Conservation (phyloP, 805 yeast species). For the Yamadazyma scolyti region DNA sequence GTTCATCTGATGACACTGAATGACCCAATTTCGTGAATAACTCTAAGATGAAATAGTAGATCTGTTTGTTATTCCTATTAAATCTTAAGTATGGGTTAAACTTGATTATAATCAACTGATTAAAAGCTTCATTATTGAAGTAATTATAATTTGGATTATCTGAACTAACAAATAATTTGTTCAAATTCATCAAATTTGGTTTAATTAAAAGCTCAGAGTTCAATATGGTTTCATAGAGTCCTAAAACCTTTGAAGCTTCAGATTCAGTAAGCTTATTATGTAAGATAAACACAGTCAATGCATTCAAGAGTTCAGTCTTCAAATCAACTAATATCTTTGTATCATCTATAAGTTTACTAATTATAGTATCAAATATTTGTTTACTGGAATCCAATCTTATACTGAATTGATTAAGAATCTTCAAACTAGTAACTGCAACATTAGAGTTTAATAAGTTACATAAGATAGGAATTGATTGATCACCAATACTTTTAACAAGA, state of each 20-base stretch:
- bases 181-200: constrained; percentile 9
- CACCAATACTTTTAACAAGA: constrained; percentile 1
- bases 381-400: background rate
- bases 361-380: constrained; percentile 7
- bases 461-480: constrained; percentile 4
- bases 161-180: constrained; percentile 4
- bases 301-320: constrained; percentile 9
- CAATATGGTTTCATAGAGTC: constrained; percentile 6
- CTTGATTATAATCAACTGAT: constrained; percentile 3
- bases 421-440: constrained; percentile 6
- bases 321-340: constrained; percentile 10
- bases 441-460: constrained; percentile 9
- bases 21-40: constrained; percentile 8
- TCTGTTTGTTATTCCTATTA: constrained; percentile 7
- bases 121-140: constrained; percentile 6
- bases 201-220: constrained; percentile 8
- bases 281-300: constrained; percentile 7
- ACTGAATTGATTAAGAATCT: constrained; percentile 8
- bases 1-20: no score
- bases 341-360: constrained; percentile 9
- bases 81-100: constrained; percentile 5
- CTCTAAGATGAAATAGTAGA: constrained; percentile 8
- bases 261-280: constrained; percentile 3
- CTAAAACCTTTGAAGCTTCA: constrained; percentile 2
- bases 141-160: constrained; percentile 6